Conservation (phyloP, 2,329 filamentous ascomycete genomes). For the Aspergillus caelatus region DNA sequence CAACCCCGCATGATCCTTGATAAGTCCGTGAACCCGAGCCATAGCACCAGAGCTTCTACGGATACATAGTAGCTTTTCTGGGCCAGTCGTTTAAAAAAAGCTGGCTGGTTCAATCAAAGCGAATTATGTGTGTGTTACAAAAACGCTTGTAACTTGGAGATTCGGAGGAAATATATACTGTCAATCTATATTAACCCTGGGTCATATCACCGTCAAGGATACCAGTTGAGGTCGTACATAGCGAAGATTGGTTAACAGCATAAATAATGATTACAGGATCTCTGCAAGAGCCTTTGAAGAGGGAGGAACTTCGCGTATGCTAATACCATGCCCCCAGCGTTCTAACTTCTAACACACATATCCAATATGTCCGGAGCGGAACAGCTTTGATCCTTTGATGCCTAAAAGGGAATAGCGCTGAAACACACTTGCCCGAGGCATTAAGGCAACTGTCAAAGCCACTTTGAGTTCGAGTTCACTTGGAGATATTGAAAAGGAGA, state of each 20-base stretch:
- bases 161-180: neutral
- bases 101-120: neutral
- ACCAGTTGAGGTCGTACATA: neutral
- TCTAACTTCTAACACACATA: neutral
- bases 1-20: neutral
- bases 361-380: neutral
- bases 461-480: neutral
- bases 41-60: neutral
- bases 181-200: neutral
- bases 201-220: neutral
- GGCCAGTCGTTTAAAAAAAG: accelerated
- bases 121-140: neutral
- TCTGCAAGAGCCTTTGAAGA: neutral
- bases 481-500: neutral
- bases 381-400: neutral
- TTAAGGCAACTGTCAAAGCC: neutral
- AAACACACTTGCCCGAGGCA: neutral
- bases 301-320: neutral
- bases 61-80: neutral
- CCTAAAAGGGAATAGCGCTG: neutral
- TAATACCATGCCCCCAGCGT: too few species aligned
- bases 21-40: neutral
- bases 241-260: too few species aligned
- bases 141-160: neutral
- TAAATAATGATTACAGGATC: too few species aligned